phyloP scores from a whole-genome alignment of 345 rosid species.

The Moricandia arvensis region DNA sequence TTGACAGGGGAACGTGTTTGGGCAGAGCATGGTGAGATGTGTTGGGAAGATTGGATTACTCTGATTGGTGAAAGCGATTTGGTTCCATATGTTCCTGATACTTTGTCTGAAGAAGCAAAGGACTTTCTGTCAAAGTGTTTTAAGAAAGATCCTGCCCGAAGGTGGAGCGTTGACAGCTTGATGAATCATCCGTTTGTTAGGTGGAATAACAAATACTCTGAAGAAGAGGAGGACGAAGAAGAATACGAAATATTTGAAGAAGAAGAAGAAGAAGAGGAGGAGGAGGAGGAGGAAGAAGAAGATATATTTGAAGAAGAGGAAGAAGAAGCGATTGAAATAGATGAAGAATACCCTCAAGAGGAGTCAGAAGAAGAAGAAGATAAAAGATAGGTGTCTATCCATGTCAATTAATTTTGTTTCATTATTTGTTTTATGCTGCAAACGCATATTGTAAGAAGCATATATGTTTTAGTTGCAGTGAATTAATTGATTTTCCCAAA shows the following conservation, averaged over 20 bases:
- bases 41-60: conserved; percentile 9
- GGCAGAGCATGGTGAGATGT: conserved; percentile 4
- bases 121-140: conserved; percentile 26
- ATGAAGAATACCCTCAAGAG: conserved; percentile 22
- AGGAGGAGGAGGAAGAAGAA: not conserved
- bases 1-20: conserved; percentile 22
- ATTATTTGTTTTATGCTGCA: not conserved
- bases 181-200: not conserved
- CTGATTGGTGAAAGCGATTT: not conserved
- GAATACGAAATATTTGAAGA: not conserved
- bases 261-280: not conserved
- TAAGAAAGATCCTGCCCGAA: conserved; percentile 18
- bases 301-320: not conserved
- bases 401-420: not conserved
- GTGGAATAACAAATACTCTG: not conserved
- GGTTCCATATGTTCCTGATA: conserved; percentile 4
- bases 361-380: conserved; percentile 14
- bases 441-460: not conserved
- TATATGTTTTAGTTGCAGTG: not conserved
- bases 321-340: not conserved
- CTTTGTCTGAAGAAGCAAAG: conserved; percentile 18
- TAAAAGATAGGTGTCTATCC: not conserved
- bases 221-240: not conserved
- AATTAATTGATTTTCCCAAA: not conserved
- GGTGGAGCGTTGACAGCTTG: conserved; percentile 17